A percentile compares a stretch with the other conserved stretches of the same genome.
These are phyloP conservation scores for Chlorophyllum brunneum DNA, from an alignment of 768 basidiomycete genomes.

Conservation along the genomic window DNA sequence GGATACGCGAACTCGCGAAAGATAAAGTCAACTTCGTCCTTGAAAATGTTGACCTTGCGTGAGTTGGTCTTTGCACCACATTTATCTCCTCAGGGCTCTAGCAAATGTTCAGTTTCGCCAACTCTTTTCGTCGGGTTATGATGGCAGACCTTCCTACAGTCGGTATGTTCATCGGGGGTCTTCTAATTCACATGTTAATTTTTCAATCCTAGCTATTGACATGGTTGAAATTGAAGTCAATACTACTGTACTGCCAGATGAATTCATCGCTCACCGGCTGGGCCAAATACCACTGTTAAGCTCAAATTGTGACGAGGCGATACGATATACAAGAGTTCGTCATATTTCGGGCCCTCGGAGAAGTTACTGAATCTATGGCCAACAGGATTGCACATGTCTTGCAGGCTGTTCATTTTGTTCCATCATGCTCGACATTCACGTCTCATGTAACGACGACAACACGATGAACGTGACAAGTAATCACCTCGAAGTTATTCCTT, in stretches of 20 bases:
- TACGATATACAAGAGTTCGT: conserved; percentile 72
- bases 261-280: conserved; percentile 94
- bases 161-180: conserved; percentile 50
- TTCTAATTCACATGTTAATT: background rate
- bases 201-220: conserved; percentile 75
- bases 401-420: conserved; percentile 85
- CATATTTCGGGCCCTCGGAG: conserved; percentile 7
- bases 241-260: conserved; percentile 91
- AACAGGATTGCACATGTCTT: conserved; percentile 88
- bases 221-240: conserved; percentile 91
- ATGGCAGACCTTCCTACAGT: conserved; percentile 97
- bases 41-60: conserved; percentile 96
- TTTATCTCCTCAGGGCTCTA: conserved; percentile 14
- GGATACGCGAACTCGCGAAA: conserved; percentile 80
- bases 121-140: conserved; percentile 89
- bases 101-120: conserved; percentile 69
- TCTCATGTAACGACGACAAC: conserved; percentile 64
- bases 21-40: conserved; percentile 90
- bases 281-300: conserved; percentile 92
- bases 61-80: conserved; percentile 27
- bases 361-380: conserved; percentile 1
- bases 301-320: conserved; percentile 83
- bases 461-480: conserved; percentile 87
- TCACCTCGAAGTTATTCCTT: conserved; percentile 64
- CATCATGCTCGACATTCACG: conserved; percentile 75